Base-by-base conservation (phyloP, 2,329 filamentous ascomycete genomes). In the Penicillium olsonii region DNA sequence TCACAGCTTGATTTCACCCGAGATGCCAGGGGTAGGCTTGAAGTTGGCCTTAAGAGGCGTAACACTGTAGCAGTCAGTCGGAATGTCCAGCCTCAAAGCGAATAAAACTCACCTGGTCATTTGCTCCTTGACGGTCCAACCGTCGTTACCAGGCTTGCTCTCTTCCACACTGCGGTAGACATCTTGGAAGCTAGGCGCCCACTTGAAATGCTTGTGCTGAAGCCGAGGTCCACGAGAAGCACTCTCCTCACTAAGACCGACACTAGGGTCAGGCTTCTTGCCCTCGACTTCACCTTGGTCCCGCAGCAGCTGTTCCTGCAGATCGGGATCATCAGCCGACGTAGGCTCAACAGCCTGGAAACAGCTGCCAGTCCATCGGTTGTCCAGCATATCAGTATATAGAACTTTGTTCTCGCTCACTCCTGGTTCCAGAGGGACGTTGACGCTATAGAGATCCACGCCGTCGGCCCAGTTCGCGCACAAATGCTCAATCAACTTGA, bases 11-110 rank as follows among this genome's bases (percentile, higher is more conserved):
- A 96, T 78, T 77, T 95, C 90, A 60, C 80, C 79, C 64, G 84
- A 79, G 61, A 84, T 77, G 52, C 84, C 78, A 53, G 82, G 76
- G 33, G 78, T 80, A 68, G 92, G 90, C 82, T 88, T 91, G 70
- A 96, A 99, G 71, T 96, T 96, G 35, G 92, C 92, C 70, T 88
- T 89, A 59, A 97, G 72, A 12, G 92, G 90, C 4, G 94, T 96
- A 48, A 99, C 84, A 70, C 91, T 95, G 64, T 15, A 15, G 14
- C 34, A 61, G 38, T 40, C 8, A 27, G 24, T 35, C 9, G 15
- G 3, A 26, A 27, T 26, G 5, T 6, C 1, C 15, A 22, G 2
- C 19, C n/a, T n/a, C 50, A 18, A 17, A 18, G 15, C 24, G 14
- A 18, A 22, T n/a, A 41, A 12, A 42, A 50, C 60, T 62, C 74